phyloP scores from a whole-genome alignment of 2,329 filamentous ascomycete genomes.

The Plectosphaerella cucumerina region DNA sequence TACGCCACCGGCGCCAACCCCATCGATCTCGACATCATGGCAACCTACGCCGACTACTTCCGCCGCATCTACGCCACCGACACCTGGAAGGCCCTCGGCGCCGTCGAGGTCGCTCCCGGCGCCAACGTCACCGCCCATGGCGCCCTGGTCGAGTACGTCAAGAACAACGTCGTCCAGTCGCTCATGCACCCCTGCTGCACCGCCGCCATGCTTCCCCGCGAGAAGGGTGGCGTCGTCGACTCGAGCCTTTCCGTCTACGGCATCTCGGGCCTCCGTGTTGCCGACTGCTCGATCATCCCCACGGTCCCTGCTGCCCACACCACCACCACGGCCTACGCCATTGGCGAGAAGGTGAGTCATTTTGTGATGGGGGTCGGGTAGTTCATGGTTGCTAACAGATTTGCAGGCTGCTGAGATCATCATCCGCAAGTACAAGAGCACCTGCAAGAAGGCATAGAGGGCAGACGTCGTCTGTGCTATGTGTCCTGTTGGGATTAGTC shows the following conservation, averaged over 20 bases:
- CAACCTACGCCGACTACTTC: slow-evolving; percentile 23
- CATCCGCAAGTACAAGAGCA: slow-evolving; percentile 7
- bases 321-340: slow-evolving; percentile 47
- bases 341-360: slow-evolving; percentile 41
- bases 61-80: slow-evolving; percentile 21
- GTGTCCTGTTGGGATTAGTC: not conserved
- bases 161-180: slow-evolving; percentile 24
- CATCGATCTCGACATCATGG: slow-evolving; percentile 29
- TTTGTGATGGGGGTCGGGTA: too few species aligned
- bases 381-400: slow-evolving; percentile 4
- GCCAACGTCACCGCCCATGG: slow-evolving; percentile 12
- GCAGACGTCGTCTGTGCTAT: not conserved
- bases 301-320: slow-evolving; percentile 29
- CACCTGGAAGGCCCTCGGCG: slow-evolving; percentile 20
- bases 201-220: slow-evolving; percentile 36
- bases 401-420: slow-evolving; percentile 14
- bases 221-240: slow-evolving; percentile 30
- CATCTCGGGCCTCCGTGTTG: slow-evolving; percentile 24
- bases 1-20: slow-evolving; percentile 29
- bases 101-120: slow-evolving; percentile 24
- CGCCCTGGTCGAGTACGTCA: slow-evolving; percentile 17
- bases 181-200: slow-evolving; percentile 38
- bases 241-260: slow-evolving; percentile 28
- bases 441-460: not conserved
- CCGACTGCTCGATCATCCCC: slow-evolving; percentile 21